phyloP scores from a whole-genome alignment of 2,329 filamentous ascomycete genomes.

The Xylariaceae sp. region DNA sequence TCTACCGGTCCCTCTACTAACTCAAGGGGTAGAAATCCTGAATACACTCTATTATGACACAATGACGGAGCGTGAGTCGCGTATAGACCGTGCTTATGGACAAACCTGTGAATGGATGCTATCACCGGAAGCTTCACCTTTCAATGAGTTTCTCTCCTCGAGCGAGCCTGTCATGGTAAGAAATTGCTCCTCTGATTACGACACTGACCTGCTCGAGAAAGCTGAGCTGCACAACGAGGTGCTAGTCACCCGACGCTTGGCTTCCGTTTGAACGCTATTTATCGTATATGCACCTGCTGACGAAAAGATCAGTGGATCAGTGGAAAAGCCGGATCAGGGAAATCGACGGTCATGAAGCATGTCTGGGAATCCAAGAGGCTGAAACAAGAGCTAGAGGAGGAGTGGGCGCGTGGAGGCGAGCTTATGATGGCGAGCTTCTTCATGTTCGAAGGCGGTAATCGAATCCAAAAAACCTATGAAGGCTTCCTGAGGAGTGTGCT shows the following conservation, averaged over 20 bases:
- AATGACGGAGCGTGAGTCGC: constrained; percentile 26
- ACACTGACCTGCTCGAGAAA: no score
- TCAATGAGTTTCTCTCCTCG: constrained; percentile 17
- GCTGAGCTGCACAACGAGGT: no score
- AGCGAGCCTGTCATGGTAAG: constrained; percentile 21
- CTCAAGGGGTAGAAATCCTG: constrained; percentile 23
- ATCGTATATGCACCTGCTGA: no score
- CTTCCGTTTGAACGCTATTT: no score
- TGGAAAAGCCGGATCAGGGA: constrained; percentile 42
- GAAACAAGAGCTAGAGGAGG: constrained; percentile 18
- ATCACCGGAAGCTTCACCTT: constrained; percentile 17
- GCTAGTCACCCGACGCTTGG: no score
- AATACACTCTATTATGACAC: constrained; percentile 26
- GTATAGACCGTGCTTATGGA: constrained; percentile 32
- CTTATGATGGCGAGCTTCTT: constrained; percentile 33
- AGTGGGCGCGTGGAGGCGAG: constrained; percentile 29
- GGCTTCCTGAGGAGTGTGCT: constrained; percentile 35
- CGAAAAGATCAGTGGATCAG: constrained; percentile 29
- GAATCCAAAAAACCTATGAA: constrained; percentile 34
- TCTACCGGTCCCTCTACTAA: background rate
- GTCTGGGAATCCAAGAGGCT: constrained; percentile 27
- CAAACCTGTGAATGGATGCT: constrained; percentile 44
- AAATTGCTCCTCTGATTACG: background rate
- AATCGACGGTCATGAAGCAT: constrained; percentile 44
- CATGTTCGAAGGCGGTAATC: constrained; percentile 36